Conservation (phyloP, 345 rosid genomes). For the Eucalyptus microcorys region DNA sequence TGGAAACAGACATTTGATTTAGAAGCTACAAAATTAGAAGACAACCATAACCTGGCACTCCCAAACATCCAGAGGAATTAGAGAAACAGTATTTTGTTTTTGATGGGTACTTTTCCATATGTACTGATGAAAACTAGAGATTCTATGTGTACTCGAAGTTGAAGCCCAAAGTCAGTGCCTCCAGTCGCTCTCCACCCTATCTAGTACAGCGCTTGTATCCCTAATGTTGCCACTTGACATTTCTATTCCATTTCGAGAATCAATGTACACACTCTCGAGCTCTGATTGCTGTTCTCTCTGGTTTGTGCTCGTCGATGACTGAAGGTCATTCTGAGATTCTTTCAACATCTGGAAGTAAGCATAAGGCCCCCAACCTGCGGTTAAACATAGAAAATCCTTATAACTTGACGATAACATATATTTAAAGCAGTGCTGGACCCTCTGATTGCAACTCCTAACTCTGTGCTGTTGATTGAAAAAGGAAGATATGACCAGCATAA, state of each 20-base stretch:
- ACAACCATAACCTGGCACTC: not conserved
- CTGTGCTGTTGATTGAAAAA: not conserved
- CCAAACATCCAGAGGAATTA: not conserved
- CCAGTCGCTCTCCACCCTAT: not conserved
- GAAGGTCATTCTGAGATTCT: conserved; percentile 32
- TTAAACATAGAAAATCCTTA: not conserved
- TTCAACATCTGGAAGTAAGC: conserved; percentile 86
- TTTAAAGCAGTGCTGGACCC: not conserved
- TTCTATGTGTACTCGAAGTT: not conserved
- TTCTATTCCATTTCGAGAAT: conserved; percentile 19
- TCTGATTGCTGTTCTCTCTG: conserved; percentile 21
- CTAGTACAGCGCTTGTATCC: conserved; percentile 30
- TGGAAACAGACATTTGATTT: not conserved
- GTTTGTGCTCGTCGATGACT: not conserved
- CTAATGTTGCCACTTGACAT: conserved; percentile 7
- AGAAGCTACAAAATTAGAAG: not conserved
- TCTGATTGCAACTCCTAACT: not conserved
- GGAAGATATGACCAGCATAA: not conserved
- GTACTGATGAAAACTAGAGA: not conserved
- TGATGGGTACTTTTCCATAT: not conserved
- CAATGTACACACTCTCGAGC: conserved; percentile 37
- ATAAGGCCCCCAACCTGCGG: conserved; percentile 93
- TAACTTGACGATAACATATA: too few species aligned
- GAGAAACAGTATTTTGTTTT: not conserved
- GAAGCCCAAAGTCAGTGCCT: not conserved